Base-by-base conservation (phyloP, 345 rosid species). In the Zanthoxylum bungeanum region DNA sequence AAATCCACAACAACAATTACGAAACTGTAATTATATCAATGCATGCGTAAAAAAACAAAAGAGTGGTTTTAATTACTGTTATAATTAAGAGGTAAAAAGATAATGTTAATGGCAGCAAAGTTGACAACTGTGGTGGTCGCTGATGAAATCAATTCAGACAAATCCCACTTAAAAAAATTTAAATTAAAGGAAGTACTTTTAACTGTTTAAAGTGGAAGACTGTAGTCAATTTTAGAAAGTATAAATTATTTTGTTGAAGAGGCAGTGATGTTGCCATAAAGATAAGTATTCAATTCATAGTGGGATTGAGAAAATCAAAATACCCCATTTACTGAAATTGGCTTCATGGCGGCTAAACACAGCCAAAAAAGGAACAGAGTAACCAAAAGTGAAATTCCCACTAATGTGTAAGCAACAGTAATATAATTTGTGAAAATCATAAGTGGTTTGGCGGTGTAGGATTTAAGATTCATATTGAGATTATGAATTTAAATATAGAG, bases 131-230 rank as follows among this genome's bases (percentile, higher is more conserved):
- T 44, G 4, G 68, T 19, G 47, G 55, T 28, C 27, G 19, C 22
- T 46, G 8, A 44, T 64, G 68, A 44, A 64, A 64, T 42, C 37
- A 44, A 39, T 44, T 28, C n/a, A n/a, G n/a, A n/a, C n/a, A n/a
- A 9, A 64, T 8, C 36, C 67, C 67, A 63, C 67, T 42, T 25
- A 6, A 4, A 5, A 64, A 64, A 17, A 9, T 64, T 42, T 27
- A 14, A 64, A 46, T 27, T 46, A 4, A 44, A 44, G 16, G 17
- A 60, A 60, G 44, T 21, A 7, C 31, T 2, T 11, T 9, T 1
- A 4, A 17, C 55, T 46, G 51, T 17, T 42, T 64, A 19, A 44
- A 27, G 68, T 64, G 68, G 53, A 3, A 27, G 68, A 64, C 25
- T 17, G 37, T 12, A 46, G 68, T 46, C 68, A 46, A 64, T 27